A percentile compares a stretch with the other conserved stretches of the same genome.
phyloP scores from a whole-genome alignment of 371 early-diverging fungal species.

The Actinomucor elegans region DNA sequence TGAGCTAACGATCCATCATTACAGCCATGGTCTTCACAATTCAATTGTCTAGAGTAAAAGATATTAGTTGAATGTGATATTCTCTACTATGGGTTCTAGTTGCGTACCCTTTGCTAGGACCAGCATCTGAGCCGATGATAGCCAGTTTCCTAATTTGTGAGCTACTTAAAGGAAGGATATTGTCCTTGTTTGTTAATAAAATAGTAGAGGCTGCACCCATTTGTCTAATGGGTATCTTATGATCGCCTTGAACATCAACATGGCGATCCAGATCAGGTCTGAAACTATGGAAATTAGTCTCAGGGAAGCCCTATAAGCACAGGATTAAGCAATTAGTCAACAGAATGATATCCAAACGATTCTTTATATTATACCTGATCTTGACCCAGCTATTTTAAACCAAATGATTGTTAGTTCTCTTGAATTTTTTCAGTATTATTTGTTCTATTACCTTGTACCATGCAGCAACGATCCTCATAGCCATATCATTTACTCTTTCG shows the following conservation, averaged over 20 bases:
- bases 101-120: no score
- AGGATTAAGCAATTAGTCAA: no score
- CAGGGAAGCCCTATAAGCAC: constrained; percentile 43
- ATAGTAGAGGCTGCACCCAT: constrained; percentile 56
- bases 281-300: constrained; percentile 32
- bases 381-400: constrained; percentile 19
- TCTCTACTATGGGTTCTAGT: constrained; percentile 28
- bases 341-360: no score
- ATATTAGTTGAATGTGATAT: not conserved
- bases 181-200: constrained; percentile 45
- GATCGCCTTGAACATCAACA: constrained; percentile 45
- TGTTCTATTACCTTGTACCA: constrained; percentile 47
- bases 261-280: constrained; percentile 16
- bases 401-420: not conserved
- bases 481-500: constrained; percentile 56
- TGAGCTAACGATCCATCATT: constrained; percentile 46
- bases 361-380: constrained; percentile 21
- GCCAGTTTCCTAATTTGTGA: constrained; percentile 24
- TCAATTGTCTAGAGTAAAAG: constrained; percentile 1
- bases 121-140: constrained; percentile 60
- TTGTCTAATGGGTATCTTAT: constrained; percentile 31
- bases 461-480: constrained; percentile 53
- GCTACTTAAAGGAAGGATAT: constrained; percentile 37
- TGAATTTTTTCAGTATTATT: not conserved
- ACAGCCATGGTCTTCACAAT: constrained; percentile 39